Conservation (phyloP, 441 rosid genomes). For the Eutrema salsugineum region DNA sequence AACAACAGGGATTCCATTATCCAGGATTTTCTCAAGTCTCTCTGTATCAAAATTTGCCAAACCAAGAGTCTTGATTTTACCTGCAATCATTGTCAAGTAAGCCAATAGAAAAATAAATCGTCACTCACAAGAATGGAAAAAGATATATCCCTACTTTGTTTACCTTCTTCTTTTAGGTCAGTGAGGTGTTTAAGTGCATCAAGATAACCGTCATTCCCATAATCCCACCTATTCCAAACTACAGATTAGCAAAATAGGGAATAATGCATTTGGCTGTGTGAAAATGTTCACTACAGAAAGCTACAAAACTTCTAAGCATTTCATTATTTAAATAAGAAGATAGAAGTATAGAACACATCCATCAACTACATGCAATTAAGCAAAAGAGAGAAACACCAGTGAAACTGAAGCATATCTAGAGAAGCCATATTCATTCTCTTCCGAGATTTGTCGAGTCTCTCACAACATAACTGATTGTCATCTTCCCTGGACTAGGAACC, state of each 20-base stretch:
- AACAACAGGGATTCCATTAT: conserved; percentile 84
- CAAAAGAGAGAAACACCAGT: conserved; percentile 50
- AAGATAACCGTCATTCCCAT: conserved; percentile 82
- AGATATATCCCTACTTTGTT: background rate
- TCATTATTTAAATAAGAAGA: background rate
- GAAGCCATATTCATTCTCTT: conserved; percentile 94
- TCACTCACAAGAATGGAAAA: conserved; percentile 12
- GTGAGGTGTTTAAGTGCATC: conserved; percentile 89
- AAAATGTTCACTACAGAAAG: background rate
- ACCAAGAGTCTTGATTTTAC: conserved; percentile 88
- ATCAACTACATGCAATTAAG: background rate
- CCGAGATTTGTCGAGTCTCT: conserved; percentile 63
- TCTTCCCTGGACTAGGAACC: conserved; percentile 96
- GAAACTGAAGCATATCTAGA: conserved; percentile 98
- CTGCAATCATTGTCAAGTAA: conserved; percentile 39
- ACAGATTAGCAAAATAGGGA: background rate
- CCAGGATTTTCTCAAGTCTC: conserved; percentile 73
- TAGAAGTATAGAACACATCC: background rate
- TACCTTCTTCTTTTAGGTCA: conserved; percentile 89
- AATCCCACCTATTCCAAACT: conserved; percentile 79
- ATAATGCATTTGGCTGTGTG: background rate
- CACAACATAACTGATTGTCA: conserved; percentile 71
- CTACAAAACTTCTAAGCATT: too few relatives aligned
- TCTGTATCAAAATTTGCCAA: conserved; percentile 91
- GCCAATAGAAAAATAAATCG: conserved; percentile 29